Conservation (phyloP, 2,329 filamentous ascomycete species). For the Colletotrichum higginsianum region DNA sequence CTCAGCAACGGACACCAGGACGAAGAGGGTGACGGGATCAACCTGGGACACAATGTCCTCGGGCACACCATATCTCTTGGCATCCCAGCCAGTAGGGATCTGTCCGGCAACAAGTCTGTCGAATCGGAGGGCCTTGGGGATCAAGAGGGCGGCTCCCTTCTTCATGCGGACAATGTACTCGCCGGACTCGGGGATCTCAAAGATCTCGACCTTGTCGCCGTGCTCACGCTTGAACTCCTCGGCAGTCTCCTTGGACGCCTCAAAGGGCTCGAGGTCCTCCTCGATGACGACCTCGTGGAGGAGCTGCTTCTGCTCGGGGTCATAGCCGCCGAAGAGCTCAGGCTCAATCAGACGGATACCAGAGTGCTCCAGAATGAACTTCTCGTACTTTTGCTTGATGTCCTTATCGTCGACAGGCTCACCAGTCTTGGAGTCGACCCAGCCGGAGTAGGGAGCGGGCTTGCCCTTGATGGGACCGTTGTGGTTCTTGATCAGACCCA, state of each 20-base stretch:
- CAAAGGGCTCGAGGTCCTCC: slow-evolving; percentile 96
- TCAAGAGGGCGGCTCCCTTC: slow-evolving; percentile 95
- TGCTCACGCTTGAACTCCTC: slow-evolving; percentile 98
- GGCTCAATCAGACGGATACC: slow-evolving; percentile 98
- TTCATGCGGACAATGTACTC: slow-evolving; percentile 95
- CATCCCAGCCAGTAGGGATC: slow-evolving; percentile 97
- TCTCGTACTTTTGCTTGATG: slow-evolving; percentile 97
- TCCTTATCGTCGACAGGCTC: slow-evolving; percentile 99
- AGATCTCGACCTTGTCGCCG: slow-evolving; percentile 97
- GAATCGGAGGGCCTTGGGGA: slow-evolving; percentile 97
- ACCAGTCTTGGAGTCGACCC: slow-evolving; percentile 94
- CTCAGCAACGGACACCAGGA: slow-evolving; percentile 94
- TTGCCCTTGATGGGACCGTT: slow-evolving; percentile 97
- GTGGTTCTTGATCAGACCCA: slow-evolving; percentile 99
- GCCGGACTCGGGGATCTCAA: slow-evolving; percentile 92
- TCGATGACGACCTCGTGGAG: slow-evolving; percentile 98
- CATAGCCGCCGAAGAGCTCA: slow-evolving; percentile 95
- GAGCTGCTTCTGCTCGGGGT: slow-evolving; percentile 98
- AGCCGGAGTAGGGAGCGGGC: slow-evolving; percentile 85
- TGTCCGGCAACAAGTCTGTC: slow-evolving; percentile 98
- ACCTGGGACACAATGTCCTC: slow-evolving; percentile 99
- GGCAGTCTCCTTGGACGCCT: slow-evolving; percentile 96
- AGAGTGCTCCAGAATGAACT: slow-evolving; percentile 94
- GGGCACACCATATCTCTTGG: slow-evolving; percentile 94
- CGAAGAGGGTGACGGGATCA: slow-evolving; percentile 94